Conservation (phyloP, 306 rosid genomes). For the Malus sylvestris region DNA sequence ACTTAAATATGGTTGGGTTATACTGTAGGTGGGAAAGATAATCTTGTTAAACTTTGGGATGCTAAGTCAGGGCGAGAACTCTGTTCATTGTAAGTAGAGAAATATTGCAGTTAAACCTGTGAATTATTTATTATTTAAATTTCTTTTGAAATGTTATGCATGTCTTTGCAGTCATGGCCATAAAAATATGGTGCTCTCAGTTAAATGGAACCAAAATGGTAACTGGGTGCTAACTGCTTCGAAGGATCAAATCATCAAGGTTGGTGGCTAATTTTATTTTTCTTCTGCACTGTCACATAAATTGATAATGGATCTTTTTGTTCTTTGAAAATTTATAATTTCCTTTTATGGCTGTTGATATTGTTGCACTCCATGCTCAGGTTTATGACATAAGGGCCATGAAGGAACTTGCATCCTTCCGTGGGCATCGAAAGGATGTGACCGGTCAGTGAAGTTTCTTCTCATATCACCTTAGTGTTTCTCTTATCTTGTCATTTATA, state of each 20-base stretch:
- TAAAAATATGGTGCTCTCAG: constrained; percentile 79
- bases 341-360: constrained; percentile 1
- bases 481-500: neutral
- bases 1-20: constrained; percentile 17
- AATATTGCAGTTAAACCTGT: constrained; percentile 11
- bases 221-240: constrained; percentile 88
- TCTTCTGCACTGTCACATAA: neutral
- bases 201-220: constrained; percentile 92
- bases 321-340: neutral
- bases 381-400: constrained; percentile 95
- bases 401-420: constrained; percentile 99
- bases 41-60: constrained; percentile 96
- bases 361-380: constrained; percentile 33
- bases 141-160: constrained; percentile 14
- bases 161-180: constrained; percentile 83
- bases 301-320: neutral
- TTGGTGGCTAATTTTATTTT: constrained; percentile 10
- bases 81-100: constrained; percentile 75
- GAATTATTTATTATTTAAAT: neutral
- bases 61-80: constrained; percentile 88
- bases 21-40: constrained; percentile 84
- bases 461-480: neutral
- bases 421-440: constrained; percentile 96
- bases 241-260: constrained; percentile 91
- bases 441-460: constrained; percentile 50